phyloP scores from a whole-genome alignment of 2,329 filamentous ascomycete species.

The Colletotrichum spinosum region DNA sequence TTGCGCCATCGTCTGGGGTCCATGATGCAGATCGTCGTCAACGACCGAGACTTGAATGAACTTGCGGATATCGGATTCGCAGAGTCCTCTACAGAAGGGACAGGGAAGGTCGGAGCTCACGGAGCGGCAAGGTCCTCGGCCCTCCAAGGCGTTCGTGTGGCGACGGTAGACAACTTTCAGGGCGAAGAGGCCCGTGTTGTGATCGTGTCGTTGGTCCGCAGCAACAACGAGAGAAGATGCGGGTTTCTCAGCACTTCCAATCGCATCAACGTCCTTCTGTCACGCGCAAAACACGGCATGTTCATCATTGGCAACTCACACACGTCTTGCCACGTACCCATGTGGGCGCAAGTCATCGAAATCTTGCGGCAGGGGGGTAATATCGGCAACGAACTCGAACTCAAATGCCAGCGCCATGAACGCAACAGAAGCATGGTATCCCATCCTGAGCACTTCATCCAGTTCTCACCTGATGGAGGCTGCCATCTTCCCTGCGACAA shows the following conservation, averaged over 20 bases:
- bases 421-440: constrained; percentile 62
- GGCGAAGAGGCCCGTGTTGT: constrained; percentile 81
- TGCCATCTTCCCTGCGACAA: constrained; percentile 63
- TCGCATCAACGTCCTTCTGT: constrained; percentile 76
- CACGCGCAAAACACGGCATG: constrained; percentile 76
- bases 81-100: constrained; percentile 30
- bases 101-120: constrained; percentile 27
- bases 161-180: constrained; percentile 82
- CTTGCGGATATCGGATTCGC: constrained; percentile 54
- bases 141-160: constrained; percentile 62
- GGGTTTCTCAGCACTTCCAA: constrained; percentile 77
- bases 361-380: constrained; percentile 60
- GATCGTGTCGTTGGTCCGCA: constrained; percentile 77
- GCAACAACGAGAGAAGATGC: constrained; percentile 67
- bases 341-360: constrained; percentile 72
- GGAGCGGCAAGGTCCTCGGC: constrained; percentile 48
- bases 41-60: constrained; percentile 70
- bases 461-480: constrained; percentile 71
- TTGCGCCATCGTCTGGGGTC: constrained; percentile 58
- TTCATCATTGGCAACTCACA: constrained; percentile 76
- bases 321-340: constrained; percentile 66
- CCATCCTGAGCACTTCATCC: constrained; percentile 67
- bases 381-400: constrained; percentile 62
- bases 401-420: constrained; percentile 72
- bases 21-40: constrained; percentile 71